Evolutionary conservation across 2,329 filamentous ascomycete species (phyloP).

Genomic region (Penicillium expansum): DNA sequence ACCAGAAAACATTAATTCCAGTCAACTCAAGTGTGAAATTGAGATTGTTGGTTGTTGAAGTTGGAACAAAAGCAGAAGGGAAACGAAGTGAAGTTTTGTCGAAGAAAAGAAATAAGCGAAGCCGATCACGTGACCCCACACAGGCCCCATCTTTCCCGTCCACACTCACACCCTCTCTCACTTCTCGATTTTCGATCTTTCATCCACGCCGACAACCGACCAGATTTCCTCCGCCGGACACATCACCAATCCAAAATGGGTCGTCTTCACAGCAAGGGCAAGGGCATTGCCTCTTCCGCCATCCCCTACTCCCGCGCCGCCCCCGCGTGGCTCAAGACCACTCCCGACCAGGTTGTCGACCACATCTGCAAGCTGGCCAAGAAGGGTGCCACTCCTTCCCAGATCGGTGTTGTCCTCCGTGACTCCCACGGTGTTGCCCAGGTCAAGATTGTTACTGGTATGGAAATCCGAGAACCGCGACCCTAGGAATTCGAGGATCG

Average conservation of each 20-base stretch:
- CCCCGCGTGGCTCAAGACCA: conserved; percentile 97
- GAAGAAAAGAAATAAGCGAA: conserved; percentile 21
- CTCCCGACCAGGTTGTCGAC: conserved; percentile 95
- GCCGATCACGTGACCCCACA: conserved; percentile 35
- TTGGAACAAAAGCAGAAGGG: conserved; percentile 5
- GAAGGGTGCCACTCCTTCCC: conserved; percentile 97
- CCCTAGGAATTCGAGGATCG: background rate
- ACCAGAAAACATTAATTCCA: conserved; percentile 15
- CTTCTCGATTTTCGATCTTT: conserved; percentile 17
- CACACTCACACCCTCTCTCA: conserved; percentile 13
- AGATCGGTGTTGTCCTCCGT: conserved; percentile 98
- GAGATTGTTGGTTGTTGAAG: conserved; percentile 1
- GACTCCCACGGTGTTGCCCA: conserved; percentile 98
- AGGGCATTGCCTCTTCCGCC: conserved; percentile 95
- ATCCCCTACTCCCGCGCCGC: conserved; percentile 93
- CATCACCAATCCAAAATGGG: conserved; percentile 44
- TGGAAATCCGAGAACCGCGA: conserved; percentile 33
- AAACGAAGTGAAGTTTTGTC: conserved; percentile 13
- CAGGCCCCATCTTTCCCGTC: conserved; percentile 15
- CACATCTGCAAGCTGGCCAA: conserved; percentile 98
- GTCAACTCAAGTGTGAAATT: conserved; percentile 2
- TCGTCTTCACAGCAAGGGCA: conserved; percentile 98
- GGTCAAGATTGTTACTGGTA: conserved; percentile 96
- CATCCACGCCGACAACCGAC: conserved; percentile 36
- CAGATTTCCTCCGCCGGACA: conserved; percentile 28